Percentiles rank a stretch among this genome's conserved stretches.
Conservation (phyloP, 257 asterid genomes). For the Misopates orontium region DNA sequence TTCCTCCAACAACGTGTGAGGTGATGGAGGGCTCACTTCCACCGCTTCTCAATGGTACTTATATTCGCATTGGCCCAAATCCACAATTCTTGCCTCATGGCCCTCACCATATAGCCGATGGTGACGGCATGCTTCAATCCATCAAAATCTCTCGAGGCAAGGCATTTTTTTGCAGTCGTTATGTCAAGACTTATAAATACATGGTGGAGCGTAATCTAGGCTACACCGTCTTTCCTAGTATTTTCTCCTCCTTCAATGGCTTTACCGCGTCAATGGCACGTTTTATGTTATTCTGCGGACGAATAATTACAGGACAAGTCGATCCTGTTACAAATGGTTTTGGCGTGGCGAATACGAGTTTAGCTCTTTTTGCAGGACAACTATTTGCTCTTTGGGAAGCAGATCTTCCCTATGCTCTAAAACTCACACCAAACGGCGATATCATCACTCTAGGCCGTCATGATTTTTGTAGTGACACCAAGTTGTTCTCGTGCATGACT, state of each 20-base stretch:
- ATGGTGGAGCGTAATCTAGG: conserved; percentile 41
- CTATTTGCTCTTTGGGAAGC: conserved; percentile 58
- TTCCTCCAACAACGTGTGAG: conserved; percentile 57
- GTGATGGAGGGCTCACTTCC: conserved; percentile 61
- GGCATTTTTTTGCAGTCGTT: conserved; percentile 70
- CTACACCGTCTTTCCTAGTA: conserved; percentile 42
- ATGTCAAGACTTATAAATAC: conserved; percentile 58
- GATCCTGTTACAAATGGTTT: conserved; percentile 44
- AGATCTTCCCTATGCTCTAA: conserved; percentile 61
- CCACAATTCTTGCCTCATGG: conserved; percentile 65
- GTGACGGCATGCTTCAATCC: conserved; percentile 78
- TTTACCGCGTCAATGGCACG: conserved; percentile 43
- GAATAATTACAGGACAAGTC: conserved; percentile 36
- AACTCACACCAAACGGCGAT: conserved; percentile 45
- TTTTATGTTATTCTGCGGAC: conserved; percentile 26
- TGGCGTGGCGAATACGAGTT: conserved; percentile 62
- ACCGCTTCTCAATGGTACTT: conserved; percentile 48
- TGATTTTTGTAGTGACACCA: conserved; percentile 30
- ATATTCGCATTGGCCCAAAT: conserved; percentile 71
- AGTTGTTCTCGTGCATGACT: conserved; percentile 50
- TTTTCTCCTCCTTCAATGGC: conserved; percentile 65
- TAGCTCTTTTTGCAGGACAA: conserved; percentile 51
- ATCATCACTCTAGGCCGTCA: conserved; percentile 60
- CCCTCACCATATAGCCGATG: conserved; percentile 66
- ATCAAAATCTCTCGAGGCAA: conserved; percentile 47